These are phyloP conservation scores for Perkinsus olseni DNA, from an alignment of 169 alveolate species.

Conservation along the genomic window DNA sequence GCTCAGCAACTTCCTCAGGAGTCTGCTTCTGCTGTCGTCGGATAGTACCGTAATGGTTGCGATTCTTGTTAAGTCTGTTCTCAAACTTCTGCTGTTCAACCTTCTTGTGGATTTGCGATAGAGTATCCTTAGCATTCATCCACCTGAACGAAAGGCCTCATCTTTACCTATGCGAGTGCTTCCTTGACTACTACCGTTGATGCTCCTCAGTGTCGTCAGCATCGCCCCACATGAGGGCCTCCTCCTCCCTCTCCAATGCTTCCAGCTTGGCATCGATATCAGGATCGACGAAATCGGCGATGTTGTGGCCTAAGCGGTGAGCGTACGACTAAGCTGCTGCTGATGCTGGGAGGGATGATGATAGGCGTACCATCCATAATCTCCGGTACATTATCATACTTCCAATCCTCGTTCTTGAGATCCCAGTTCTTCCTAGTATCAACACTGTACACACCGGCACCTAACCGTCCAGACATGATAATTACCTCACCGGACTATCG, in stretches of 20 bases:
- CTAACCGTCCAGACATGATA: conserved; percentile 76
- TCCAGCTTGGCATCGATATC: conserved; percentile 87
- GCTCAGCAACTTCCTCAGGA: background rate
- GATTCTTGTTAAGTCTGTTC: conserved; percentile 16
- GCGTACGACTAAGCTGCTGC: background rate
- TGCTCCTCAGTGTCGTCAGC: conserved; percentile 47
- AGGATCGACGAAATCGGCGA: conserved; percentile 91
- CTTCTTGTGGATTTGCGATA: conserved; percentile 15
- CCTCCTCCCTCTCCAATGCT: conserved; percentile 93
- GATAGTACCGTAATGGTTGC: conserved; percentile 15
- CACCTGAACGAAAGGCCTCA: conserved; percentile 17
- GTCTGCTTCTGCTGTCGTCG: background rate
- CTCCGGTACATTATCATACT: conserved; percentile 95
- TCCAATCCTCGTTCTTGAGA: conserved; percentile 85
- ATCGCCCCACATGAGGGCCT: conserved; percentile 56
- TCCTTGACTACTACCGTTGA: conserved; percentile 37
- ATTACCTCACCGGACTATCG: conserved; percentile 45
- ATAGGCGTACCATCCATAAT: conserved; percentile 75
- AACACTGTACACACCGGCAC: conserved; percentile 95
- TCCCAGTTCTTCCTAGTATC: conserved; percentile 66
- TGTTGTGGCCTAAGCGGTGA: conserved; percentile 68
- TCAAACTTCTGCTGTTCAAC: conserved; percentile 16
- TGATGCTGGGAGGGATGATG: background rate
- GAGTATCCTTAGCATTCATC: conserved; percentile 15
- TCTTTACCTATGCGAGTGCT: conserved; percentile 20